Evolutionary conservation across 2,329 filamentous ascomycete genomes (phyloP).

Genomic region (Macrophomina pseudophaseolina): DNA sequence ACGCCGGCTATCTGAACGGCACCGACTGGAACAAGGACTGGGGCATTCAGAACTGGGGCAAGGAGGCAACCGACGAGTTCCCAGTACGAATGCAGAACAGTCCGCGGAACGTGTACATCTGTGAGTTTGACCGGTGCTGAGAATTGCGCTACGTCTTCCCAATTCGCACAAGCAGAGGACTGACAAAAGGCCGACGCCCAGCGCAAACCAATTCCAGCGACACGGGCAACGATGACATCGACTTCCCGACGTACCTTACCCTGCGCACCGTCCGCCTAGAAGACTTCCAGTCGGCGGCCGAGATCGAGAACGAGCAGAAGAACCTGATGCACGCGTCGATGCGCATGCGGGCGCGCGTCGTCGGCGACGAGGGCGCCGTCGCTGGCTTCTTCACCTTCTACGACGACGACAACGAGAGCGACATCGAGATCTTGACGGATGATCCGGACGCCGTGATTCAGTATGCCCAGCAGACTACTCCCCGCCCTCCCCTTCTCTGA

Average conservation of each 20-base stretch:
- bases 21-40: conserved; percentile 45
- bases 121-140: conserved; percentile 6
- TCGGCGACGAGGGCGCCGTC: conserved; percentile 53
- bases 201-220: conserved; percentile 33
- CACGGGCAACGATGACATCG: conserved; percentile 34
- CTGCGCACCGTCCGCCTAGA: conserved; percentile 53
- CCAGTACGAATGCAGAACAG: conserved; percentile 54
- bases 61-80: conserved; percentile 42
- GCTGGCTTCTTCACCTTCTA: conserved; percentile 63
- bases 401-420: conserved; percentile 54
- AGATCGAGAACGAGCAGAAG: conserved; percentile 53
- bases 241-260: conserved; percentile 49
- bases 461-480: not conserved
- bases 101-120: conserved; percentile 53
- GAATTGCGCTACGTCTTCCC: too few relatives aligned
- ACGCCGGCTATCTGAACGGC: conserved; percentile 40
- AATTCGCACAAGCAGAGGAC: too few relatives aligned
- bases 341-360: conserved; percentile 53
- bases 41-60: conserved; percentile 53
- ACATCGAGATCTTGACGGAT: conserved; percentile 59
- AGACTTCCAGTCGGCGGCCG: conserved; percentile 53
- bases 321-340: conserved; percentile 56
- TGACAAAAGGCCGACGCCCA: not conserved
- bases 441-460: conserved; percentile 51
- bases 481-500: not conserved